Percentiles rank a stretch among this genome's conserved stretches.
These are phyloP conservation scores for Gossypium ekmanianum DNA, from an alignment of 345 rosid genomes.

Conservation along the genomic window DNA sequence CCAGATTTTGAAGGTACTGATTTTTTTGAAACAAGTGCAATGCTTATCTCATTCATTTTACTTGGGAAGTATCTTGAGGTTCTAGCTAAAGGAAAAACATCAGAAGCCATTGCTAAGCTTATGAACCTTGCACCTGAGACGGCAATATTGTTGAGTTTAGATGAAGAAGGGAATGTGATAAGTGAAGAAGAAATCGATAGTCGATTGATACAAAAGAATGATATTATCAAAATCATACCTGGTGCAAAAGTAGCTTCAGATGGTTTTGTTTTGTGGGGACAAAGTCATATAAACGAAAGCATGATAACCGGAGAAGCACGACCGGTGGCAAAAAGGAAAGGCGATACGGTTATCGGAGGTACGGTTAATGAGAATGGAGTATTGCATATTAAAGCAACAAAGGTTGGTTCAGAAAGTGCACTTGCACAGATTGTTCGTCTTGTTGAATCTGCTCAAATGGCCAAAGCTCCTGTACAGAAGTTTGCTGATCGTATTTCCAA, in stretches of 20 bases:
- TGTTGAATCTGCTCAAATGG: conserved; percentile 93
- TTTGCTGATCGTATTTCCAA: conserved; percentile 87
- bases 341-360: conserved; percentile 86
- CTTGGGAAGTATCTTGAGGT: conserved; percentile 90
- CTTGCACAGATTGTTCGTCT: conserved; percentile 91
- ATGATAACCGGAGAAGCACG: conserved; percentile 78
- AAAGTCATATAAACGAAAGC: conserved; percentile 73
- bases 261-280: conserved; percentile 67
- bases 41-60: conserved; percentile 87
- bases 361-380: conserved; percentile 88
- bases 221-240: conserved; percentile 67
- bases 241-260: conserved; percentile 73
- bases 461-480: conserved; percentile 97
- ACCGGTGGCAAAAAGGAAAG: conserved; percentile 72
- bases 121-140: conserved; percentile 79
- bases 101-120: conserved; percentile 92
- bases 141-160: conserved; percentile 58
- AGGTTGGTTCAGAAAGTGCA: conserved; percentile 91
- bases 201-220: conserved; percentile 74
- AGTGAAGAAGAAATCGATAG: conserved; percentile 80
- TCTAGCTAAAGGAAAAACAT: conserved; percentile 84
- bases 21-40: conserved; percentile 93
- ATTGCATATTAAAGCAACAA: conserved; percentile 67
- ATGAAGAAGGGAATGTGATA: conserved; percentile 55
- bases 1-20: conserved; percentile 58